A percentile compares a stretch with the other conserved stretches of the same genome.
phyloP scores from a whole-genome alignment of 108 stramenopile genomes.

The Nitzschia putrida region DNA sequence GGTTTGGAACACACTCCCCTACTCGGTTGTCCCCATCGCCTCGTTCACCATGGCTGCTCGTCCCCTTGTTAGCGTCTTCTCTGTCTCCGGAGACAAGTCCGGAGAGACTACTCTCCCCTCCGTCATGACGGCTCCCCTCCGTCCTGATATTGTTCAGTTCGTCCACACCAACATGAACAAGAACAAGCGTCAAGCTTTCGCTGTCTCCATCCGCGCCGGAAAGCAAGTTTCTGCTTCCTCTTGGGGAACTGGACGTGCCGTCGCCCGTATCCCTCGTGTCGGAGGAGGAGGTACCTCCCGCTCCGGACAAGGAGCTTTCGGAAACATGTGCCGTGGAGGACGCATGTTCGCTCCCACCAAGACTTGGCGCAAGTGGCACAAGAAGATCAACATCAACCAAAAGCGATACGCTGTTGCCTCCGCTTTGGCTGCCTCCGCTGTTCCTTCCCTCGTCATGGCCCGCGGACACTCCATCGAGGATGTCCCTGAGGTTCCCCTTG shows the following conservation, averaged over 20 bases:
- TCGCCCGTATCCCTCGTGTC: conserved; percentile 99
- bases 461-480: conserved; percentile 96
- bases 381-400: conserved; percentile 95
- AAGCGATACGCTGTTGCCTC: conserved; percentile 97
- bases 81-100: conserved; percentile 84
- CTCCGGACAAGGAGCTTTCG: conserved; percentile 99
- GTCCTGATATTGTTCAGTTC: conserved; percentile 97
- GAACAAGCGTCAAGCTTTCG: conserved; percentile 99
- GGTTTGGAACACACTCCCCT: no score
- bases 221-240: conserved; percentile 94
- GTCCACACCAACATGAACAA: conserved; percentile 99
- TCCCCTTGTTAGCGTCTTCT: conserved; percentile 95
- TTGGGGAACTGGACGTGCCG: conserved; percentile 99
- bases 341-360: conserved; percentile 99
- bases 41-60: conserved; percentile 85
- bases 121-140: conserved; percentile 97
- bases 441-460: conserved; percentile 97
- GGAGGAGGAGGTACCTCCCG: conserved; percentile 98
- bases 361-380: conserved; percentile 99
- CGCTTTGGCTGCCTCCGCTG: conserved; percentile 95
- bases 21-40: not conserved
- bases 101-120: conserved; percentile 91
- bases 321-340: conserved; percentile 97
- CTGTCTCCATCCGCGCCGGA: conserved; percentile 93
- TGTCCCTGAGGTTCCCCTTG: conserved; percentile 97